Evolutionary conservation across 345 rosid genomes (phyloP).

Genomic region (Eucalyptus regnans): DNA sequence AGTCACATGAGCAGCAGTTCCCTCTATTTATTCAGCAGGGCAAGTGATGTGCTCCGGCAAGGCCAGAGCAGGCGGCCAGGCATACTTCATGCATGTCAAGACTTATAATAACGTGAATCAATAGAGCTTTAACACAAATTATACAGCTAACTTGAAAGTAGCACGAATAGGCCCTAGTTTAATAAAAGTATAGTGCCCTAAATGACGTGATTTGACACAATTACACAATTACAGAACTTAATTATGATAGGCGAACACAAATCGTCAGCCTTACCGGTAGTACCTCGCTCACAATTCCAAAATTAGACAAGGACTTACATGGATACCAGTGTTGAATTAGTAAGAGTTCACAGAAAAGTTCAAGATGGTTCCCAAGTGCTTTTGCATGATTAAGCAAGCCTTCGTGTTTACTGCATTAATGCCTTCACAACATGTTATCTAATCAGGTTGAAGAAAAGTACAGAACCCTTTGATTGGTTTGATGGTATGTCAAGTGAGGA

Average conservation of each 20-base stretch:
- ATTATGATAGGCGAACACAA: accelerated
- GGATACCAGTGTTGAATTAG: not conserved
- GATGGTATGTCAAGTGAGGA: not conserved
- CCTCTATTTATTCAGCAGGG: not conserved
- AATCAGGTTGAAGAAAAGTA: not conserved
- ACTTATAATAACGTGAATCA: too few relatives aligned
- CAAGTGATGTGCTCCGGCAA: too few relatives aligned
- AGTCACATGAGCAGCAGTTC: not conserved
- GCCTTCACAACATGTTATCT: not conserved
- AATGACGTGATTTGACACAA: not conserved
- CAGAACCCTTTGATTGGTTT: not conserved
- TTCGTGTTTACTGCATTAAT: not conserved
- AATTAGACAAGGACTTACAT: not conserved
- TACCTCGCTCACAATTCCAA: not conserved
- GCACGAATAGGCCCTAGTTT: not conserved
- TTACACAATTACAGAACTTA: not conserved
- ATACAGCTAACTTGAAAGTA: not conserved
- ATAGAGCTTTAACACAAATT: not conserved
- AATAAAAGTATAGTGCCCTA: not conserved
- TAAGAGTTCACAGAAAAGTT: not conserved
- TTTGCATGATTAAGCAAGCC: not conserved
- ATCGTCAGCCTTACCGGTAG: not conserved
- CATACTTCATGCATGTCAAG: not conserved
- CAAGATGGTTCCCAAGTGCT: not conserved
- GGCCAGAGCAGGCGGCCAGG: not conserved